Percentiles rank a stretch among this genome's conserved stretches.
phyloP scores from a whole-genome alignment of 345 rosid species.

The Crucihimalaya himalaica region DNA sequence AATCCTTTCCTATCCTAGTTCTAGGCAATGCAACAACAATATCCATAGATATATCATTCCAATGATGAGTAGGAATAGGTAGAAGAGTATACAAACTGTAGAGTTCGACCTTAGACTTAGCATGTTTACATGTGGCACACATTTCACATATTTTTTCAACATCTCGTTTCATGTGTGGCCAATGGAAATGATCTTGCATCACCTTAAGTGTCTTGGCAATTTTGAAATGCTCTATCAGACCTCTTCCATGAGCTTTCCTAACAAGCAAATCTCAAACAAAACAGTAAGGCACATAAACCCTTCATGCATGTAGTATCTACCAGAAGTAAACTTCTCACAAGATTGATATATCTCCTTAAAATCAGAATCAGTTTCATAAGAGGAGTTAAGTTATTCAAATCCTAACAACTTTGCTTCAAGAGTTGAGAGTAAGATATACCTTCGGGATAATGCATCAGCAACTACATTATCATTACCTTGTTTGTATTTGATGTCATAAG shows the following conservation, averaged over 20 bases:
- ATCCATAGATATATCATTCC: too few relatives aligned
- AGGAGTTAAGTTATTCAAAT: too few relatives aligned
- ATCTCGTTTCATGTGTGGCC: too few relatives aligned
- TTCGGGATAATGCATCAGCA: too few relatives aligned
- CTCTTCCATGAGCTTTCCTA: neutral
- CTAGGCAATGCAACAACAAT: neutral
- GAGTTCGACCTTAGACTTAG: neutral
- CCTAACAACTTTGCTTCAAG: too few relatives aligned
- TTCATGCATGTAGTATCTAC: too few relatives aligned
- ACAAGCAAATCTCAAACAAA: neutral
- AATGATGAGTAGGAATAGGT: neutral
- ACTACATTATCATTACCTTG: too few relatives aligned
- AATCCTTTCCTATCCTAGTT: neutral
- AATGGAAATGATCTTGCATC: too few relatives aligned
- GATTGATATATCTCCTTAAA: neutral
- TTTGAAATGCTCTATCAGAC: neutral
- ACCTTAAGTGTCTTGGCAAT: neutral
- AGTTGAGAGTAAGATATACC: too few relatives aligned
- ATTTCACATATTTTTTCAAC: neutral
- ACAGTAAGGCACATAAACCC: neutral
- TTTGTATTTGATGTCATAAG: too few relatives aligned
- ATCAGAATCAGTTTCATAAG: neutral
- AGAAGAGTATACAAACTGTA: neutral
- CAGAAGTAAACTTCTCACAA: neutral
- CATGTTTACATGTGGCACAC: neutral